These are phyloP conservation scores for Citrullus amarus DNA, from an alignment of 306 rosid genomes.

Conservation along the genomic window DNA sequence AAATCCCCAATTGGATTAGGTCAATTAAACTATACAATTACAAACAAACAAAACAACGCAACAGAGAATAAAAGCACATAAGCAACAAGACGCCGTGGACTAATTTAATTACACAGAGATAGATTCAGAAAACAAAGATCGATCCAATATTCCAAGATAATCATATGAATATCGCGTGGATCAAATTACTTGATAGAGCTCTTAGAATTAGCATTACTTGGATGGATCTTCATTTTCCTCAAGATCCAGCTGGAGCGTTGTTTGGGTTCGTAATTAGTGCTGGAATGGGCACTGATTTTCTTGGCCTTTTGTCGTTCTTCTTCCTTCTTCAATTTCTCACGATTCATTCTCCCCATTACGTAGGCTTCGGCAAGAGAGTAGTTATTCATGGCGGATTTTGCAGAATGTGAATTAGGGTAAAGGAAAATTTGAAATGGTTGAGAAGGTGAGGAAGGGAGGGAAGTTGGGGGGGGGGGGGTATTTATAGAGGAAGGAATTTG, in stretches of 20 bases:
- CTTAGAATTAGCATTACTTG: neutral
- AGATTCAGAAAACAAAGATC: too few species aligned
- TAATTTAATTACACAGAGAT: neutral
- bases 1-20: neutral
- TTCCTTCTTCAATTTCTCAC: conserved; percentile 2
- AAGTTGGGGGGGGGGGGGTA: neutral
- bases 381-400: neutral
- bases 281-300: neutral
- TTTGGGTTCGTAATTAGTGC: neutral
- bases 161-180: too few species aligned
- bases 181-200: neutral
- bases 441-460: neutral
- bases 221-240: conserved; percentile 12
- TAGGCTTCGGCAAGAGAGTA: conserved; percentile 12
- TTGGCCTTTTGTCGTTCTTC: neutral
- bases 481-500: neutral
- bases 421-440: neutral
- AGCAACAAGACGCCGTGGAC: neutral
- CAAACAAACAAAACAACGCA: neutral
- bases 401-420: neutral
- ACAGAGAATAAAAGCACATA: neutral
- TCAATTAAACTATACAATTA: neutral
- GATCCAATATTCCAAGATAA: too few species aligned
- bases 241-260: conserved; percentile 10
- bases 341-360: neutral